Base-by-base conservation (phyloP, 495 filamentous ascomycete genomes). In the Delitschia confertaspora region DNA sequence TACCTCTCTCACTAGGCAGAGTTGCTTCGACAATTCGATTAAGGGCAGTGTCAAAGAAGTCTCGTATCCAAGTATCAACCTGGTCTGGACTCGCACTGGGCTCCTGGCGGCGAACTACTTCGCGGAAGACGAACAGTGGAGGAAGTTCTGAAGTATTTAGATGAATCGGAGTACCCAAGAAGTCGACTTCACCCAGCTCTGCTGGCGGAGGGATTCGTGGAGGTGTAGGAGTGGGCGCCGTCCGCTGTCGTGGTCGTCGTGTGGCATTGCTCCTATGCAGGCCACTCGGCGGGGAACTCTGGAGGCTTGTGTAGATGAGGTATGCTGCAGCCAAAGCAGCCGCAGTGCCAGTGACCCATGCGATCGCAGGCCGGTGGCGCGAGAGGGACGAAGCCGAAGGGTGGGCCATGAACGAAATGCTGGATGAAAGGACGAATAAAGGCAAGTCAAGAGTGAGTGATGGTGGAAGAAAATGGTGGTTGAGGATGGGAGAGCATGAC, bases 181-280 rank as follows among this genome's bases (percentile, higher is more conserved):
- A 44, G 25, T 48, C 32, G 19, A 48, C 35, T 4, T 39, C 38
- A 11, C 53, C 47, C 7, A 56, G 33, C 14, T 19, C 20, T 52
- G 30, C 13, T 48, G 42, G 33, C 31, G 14, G 11, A 51, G 32
- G 37, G 26, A 30, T 19, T 47, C 25, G n/a, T 51, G n/a, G 9
- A 43, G 8, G 44, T 33, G 13, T 7, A 42, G 11, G 24, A 4
- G 26, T 19, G 18, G 10, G 16, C 7, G 19, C 11, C 6, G n/a
- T n/a, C 10, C 35, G 45, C 0, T 9, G 36, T 31, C 36, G 36
- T 18, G 38, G 34, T 23, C 49, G 16, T 30, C 50, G 49, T 3
- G 56, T 46, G 2, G 78, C 78, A 55, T 79, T 79, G 49, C 76
- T 75, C 25, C 78, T 63, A 42, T 71, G 78, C 5, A 82, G 60